Evolutionary conservation across 306 rosid species (phyloP).

Genomic region (Cucumis hystrix): DNA sequence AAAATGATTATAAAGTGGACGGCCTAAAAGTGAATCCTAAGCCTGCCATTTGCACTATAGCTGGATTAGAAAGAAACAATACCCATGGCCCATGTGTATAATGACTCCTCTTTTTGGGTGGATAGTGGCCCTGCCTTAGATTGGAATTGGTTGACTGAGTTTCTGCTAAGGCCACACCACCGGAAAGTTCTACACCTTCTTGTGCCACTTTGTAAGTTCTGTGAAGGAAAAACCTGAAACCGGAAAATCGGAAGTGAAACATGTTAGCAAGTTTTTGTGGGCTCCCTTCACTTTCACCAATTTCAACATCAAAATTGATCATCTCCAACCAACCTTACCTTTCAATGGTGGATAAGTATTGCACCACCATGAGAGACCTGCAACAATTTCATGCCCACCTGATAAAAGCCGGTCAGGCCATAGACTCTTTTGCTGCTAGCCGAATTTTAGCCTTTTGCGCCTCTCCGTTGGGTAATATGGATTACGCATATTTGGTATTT

Average conservation of each 20-base stretch:
- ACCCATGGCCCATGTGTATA: not conserved
- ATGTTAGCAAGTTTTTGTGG: constrained; percentile 28
- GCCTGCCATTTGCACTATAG: not conserved
- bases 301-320: constrained; percentile 55
- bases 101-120: not conserved
- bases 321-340: constrained; percentile 51
- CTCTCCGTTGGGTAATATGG: constrained; percentile 49
- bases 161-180: not conserved
- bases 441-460: constrained; percentile 53
- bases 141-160: constrained; percentile 3
- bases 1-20: not conserved
- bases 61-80: not conserved
- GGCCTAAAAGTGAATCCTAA: not conserved
- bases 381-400: constrained; percentile 40
- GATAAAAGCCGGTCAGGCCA: constrained; percentile 58
- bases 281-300: constrained; percentile 25
- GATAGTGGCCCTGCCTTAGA: not conserved
- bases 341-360: constrained; percentile 46
- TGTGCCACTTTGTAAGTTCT: not conserved
- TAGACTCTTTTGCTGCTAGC: constrained; percentile 38
- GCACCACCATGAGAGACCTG: constrained; percentile 73
- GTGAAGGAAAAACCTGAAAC: not conserved
- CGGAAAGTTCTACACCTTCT: not conserved
- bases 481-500: constrained; percentile 57
- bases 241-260: not conserved